Base-by-base conservation (phyloP, 2,329 filamentous ascomycete species). In the Elsinoe ampelina region DNA sequence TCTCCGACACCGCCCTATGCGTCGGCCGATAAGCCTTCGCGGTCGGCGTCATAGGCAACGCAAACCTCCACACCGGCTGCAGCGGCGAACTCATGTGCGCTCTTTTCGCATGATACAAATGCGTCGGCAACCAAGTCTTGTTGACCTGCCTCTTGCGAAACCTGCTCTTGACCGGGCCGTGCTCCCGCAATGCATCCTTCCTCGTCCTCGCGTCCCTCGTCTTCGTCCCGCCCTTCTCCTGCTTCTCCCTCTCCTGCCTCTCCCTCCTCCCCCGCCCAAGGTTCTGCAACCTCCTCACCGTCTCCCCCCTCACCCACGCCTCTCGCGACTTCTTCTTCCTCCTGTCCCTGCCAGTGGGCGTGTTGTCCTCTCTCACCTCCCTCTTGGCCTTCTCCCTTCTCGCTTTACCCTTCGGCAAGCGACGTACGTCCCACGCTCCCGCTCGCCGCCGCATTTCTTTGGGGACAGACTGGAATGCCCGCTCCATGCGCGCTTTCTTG, bases 41-140 rank as follows among this genome's bases (percentile, higher is more conserved):
- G 26, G 87, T 95, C 0, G 92, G 89, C 3, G 87, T 89, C 61
- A 95, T 70, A 0, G 91, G 89, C 20, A 97, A 75, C 0, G 89
- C 83, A 70, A 96, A 95, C 39, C 90, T 81, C 93, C 93, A 98
- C n/a, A 93, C 72, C 2, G 89, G 86, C 43, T 86, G 79, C 50
- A 81, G 84, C 0, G 88, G 86, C 6, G 82, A 79, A 0, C 90
- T 90, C 87, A 98, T 95, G 59, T 81, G 86, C 19, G 93, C 89
- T 59, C 93, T 79, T 71, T 98, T 98, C 2, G 92, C 85, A 71
- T 95, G 91, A 80, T 87, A 98, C 61, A 95, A 73, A 70, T 98
- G 93, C 5, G 93, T 97, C 0, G 93, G 93, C 13, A 98, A 76
- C 89, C 92, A 96, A 2, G 87, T 90, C 75, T 97, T 97, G 69